Percentiles rank a stretch among this genome's conserved stretches.
These are phyloP conservation scores for Kwoniella europaea DNA, from an alignment of 768 basidiomycete genomes.

Conservation along the genomic window DNA sequence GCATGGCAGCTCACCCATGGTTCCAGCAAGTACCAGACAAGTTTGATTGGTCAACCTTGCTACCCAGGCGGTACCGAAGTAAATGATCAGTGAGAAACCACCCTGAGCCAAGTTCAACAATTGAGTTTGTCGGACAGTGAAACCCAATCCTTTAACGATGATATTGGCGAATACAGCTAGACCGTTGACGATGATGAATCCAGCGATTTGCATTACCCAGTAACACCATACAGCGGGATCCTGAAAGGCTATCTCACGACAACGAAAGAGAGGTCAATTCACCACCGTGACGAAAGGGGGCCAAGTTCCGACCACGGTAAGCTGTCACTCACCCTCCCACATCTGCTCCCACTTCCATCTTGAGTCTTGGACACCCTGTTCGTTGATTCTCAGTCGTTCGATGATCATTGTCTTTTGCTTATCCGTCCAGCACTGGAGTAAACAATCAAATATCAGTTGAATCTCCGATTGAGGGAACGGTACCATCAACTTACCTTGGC, in stretches of 20 bases:
- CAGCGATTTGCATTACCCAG: constrained; percentile 63
- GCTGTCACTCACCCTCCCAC: constrained; percentile 58
- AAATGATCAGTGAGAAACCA: constrained; percentile 56
- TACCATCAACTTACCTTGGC: constrained; percentile 29
- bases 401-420: constrained; percentile 64
- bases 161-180: constrained; percentile 66
- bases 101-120: constrained; percentile 60
- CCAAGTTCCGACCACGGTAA: background rate
- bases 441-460: too few relatives aligned
- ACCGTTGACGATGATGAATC: constrained; percentile 63
- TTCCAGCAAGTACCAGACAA: constrained; percentile 62
- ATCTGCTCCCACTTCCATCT: constrained; percentile 60
- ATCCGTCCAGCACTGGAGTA: constrained; percentile 60
- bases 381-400: constrained; percentile 64
- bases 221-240: constrained; percentile 64
- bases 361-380: constrained; percentile 65
- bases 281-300: too few relatives aligned
- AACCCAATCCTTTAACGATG: constrained; percentile 63
- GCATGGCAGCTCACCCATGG: constrained; percentile 54
- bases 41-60: constrained; percentile 61
- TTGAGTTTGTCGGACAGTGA: constrained; percentile 63
- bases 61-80: constrained; percentile 41
- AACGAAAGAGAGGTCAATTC: background rate
- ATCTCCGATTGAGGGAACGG: too few relatives aligned
- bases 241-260: constrained; percentile 52